phyloP scores from a whole-genome alignment of 495 filamentous ascomycete species.

The Staphylotrichum longicolle region DNA sequence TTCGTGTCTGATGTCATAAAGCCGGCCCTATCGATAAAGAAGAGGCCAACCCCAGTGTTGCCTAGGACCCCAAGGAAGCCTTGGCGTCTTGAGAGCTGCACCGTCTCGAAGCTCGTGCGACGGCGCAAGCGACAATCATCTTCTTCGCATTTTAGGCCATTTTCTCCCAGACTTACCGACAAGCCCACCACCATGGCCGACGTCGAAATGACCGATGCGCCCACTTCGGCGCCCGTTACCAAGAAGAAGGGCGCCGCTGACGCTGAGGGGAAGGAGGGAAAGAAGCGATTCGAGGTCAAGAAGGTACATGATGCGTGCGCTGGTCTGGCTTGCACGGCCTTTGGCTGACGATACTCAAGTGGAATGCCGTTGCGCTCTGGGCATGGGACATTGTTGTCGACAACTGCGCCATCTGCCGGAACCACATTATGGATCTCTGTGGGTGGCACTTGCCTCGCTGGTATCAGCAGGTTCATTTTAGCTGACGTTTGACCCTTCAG shows the following conservation, averaged over 20 bases:
- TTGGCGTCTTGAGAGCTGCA: background rate
- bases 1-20: conserved; percentile 8
- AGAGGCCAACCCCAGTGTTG: conserved; percentile 14
- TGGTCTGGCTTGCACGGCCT: conserved; percentile 7
- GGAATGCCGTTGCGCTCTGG: conserved; percentile 99
- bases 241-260: conserved; percentile 57
- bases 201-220: conserved; percentile 92
- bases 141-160: no score
- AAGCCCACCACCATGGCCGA: conserved; percentile 74
- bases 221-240: conserved; percentile 51
- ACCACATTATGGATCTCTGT: conserved; percentile 99
- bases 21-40: conserved; percentile 7
- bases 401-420: conserved; percentile 98
- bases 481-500: conserved; percentile 41
- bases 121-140: no score
- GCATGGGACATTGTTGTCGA: conserved; percentile 99
- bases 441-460: conserved; percentile 31
- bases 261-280: conserved; percentile 64
- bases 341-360: conserved; percentile 54
- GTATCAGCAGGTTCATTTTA: no score
- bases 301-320: conserved; percentile 61
- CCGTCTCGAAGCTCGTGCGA: background rate
- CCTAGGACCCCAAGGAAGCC: conserved; percentile 2
- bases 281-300: conserved; percentile 97
- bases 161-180: background rate